Conservation (phyloP, 2,329 filamentous ascomycete species). For the Falciphora oryzae region DNA sequence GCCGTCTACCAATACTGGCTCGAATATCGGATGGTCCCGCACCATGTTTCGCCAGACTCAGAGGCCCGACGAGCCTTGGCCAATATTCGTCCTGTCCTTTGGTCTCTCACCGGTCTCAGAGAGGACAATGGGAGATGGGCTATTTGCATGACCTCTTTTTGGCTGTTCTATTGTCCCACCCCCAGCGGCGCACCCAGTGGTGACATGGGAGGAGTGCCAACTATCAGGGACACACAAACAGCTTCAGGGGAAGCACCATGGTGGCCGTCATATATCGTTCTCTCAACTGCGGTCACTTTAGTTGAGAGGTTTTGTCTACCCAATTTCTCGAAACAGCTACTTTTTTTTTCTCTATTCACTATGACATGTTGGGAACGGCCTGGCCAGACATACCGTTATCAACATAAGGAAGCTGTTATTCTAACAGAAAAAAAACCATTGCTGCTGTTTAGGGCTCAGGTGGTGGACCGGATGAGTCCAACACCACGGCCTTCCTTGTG, state of each 20-base stretch:
- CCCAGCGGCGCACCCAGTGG: neutral
- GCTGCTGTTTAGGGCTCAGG: slow-evolving; percentile 62
- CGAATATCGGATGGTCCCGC: neutral
- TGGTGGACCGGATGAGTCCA: slow-evolving; percentile 85
- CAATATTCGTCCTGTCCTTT: neutral
- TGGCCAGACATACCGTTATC: neutral
- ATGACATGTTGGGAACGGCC: neutral
- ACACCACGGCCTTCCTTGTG: slow-evolving; percentile 83
- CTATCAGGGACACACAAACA: neutral
- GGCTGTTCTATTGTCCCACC: neutral
- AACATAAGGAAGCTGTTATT: neutral
- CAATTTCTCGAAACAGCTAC: neutral
- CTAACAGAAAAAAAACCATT: no score
- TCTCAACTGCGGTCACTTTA: neutral
- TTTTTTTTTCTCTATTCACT: neutral
- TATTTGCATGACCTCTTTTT: neutral
- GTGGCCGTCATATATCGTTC: neutral
- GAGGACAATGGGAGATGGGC: no score
- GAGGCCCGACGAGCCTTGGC: neutral
- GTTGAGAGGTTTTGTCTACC: neutral
- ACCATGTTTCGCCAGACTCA: neutral
- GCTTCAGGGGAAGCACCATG: no score
- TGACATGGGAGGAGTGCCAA: neutral
- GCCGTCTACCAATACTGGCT: neutral
- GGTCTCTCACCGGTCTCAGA: neutral